Base-by-base conservation (phyloP, 2,329 filamentous ascomycete genomes). In the Colletotrichum godetiae region DNA sequence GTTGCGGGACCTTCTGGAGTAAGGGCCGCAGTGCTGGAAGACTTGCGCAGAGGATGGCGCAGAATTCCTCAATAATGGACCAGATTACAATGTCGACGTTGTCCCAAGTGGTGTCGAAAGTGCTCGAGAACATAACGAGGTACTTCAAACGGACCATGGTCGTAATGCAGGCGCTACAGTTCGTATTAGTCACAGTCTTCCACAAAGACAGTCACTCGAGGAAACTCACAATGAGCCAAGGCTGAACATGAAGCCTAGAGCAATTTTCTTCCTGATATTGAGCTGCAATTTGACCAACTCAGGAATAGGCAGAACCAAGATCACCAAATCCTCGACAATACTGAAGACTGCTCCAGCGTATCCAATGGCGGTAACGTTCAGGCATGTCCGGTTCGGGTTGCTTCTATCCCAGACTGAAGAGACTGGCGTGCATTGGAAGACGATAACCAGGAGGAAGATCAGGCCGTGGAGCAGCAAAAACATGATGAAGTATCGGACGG, bases 341-440 rank as follows among this genome's bases (percentile, higher is more conserved):
- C 93, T 93, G 65, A 93, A 86, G 0, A 90, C 91, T 1, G 91
- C 90, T 1, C 90, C 92, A 6, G 90, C 90, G 11, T 92, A 89
- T 76, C 92, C 92, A 46, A 93, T 85, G 1, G 89, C 91, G 67
- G 92, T 85, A 52, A 91, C 89, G 78, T 92, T 88, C 60, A 87
- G 89, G 78, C 92, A 93, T 42, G 82, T 82, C 5, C 76, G 61
- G 5, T 52, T n/a, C 13, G 63, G 12, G n/a, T 70, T 61, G 55
- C 64, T 70, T 15, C 69, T 68, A 13, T 76, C 73, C 76, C 76
- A 78, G 2, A 67, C 35, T 1, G 75, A 74, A 6, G 72, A 60
- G 1, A 76, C 57, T 0, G 76, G 76, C 31, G 46, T 69, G 37
- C 76, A 78, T 52, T 78, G 76, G 29, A 78, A 67, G 15, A 67